Evolutionary conservation across 345 rosid species (phyloP).

Genomic region (Eucalyptus tenuipes): DNA sequence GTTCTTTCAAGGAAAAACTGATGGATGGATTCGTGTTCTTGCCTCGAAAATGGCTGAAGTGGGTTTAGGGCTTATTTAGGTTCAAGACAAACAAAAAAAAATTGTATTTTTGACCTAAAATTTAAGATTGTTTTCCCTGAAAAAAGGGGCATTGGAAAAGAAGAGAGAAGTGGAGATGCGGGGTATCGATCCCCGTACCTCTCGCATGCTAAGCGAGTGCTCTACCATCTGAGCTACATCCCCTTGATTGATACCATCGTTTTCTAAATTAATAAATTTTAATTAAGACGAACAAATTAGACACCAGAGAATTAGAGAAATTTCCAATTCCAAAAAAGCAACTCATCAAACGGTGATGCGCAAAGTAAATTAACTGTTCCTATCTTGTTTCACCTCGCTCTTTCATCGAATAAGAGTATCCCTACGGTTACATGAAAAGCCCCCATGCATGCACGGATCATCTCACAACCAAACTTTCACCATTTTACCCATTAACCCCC

Average conservation of each 20-base stretch:
- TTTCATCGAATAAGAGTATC: neutral
- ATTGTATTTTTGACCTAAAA: no score
- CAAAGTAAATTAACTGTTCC: neutral
- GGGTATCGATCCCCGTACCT: constrained; percentile 51
- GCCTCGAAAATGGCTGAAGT: no score
- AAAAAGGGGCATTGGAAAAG: no score
- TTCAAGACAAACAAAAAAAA: no score
- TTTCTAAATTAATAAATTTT: fast-evolving
- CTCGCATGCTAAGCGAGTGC: constrained; percentile 66
- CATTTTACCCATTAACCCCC: neutral
- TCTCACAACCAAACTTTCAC: neutral
- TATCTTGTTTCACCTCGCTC: neutral
- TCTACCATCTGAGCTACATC: constrained; percentile 76
- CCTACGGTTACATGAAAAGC: neutral
- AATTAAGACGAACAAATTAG: fast-evolving
- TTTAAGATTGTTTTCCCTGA: no score
- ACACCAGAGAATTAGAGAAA: neutral
- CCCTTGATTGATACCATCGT: neutral
- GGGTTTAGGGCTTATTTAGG: no score
- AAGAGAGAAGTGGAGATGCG: constrained; percentile 17
- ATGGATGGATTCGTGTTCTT: no score
- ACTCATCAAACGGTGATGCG: neutral
- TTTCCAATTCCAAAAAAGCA: neutral
- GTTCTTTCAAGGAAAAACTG: no score
- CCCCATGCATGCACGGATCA: neutral